Evolutionary conservation across 768 basidiomycete species (phyloP).

Genomic region (Amanita pallidorosea): DNA sequence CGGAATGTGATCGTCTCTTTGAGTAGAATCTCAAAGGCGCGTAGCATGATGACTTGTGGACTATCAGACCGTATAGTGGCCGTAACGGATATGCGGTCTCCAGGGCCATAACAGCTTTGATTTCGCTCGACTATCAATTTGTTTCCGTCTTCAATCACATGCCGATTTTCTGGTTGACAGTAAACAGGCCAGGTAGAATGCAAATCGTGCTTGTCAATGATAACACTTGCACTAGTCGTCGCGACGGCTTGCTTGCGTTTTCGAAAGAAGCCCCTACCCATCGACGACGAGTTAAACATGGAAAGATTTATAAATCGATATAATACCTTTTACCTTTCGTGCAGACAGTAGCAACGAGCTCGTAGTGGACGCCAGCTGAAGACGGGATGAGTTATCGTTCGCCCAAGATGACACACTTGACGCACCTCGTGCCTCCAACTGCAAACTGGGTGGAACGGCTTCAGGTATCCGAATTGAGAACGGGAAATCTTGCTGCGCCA

Average conservation of each 20-base stretch:
- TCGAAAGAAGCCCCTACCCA: constrained; percentile 68
- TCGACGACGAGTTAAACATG: constrained; percentile 1
- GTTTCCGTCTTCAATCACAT: constrained; percentile 53
- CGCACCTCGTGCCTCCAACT: constrained; percentile 66
- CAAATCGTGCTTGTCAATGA: constrained; percentile 89
- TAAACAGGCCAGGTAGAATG: constrained; percentile 93
- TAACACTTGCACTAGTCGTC: constrained; percentile 58
- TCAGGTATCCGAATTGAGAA: constrained; percentile 91
- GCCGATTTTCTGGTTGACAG: constrained; percentile 65
- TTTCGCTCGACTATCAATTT: constrained; percentile 67
- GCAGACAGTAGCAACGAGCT: constrained; percentile 81
- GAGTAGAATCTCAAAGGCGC: constrained; percentile 75
- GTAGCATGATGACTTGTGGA: constrained; percentile 57
- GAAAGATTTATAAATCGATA: background rate
- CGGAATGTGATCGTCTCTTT: constrained; percentile 70
- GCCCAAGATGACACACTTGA: no score
- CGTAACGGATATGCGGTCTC: constrained; percentile 64
- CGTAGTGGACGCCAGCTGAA: constrained; percentile 78
- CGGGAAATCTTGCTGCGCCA: constrained; percentile 83
- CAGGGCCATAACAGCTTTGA: constrained; percentile 77
- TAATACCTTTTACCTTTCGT: constrained; percentile 73
- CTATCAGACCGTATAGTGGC: constrained; percentile 67
- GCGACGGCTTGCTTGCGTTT: constrained; percentile 63
- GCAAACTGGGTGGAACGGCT: constrained; percentile 78
- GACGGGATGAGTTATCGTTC: constrained; percentile 1